Percentiles rank a stretch among this genome's conserved stretches.
Conservation (phyloP, 208 protist genomes). For the Willaertia magna region DNA sequence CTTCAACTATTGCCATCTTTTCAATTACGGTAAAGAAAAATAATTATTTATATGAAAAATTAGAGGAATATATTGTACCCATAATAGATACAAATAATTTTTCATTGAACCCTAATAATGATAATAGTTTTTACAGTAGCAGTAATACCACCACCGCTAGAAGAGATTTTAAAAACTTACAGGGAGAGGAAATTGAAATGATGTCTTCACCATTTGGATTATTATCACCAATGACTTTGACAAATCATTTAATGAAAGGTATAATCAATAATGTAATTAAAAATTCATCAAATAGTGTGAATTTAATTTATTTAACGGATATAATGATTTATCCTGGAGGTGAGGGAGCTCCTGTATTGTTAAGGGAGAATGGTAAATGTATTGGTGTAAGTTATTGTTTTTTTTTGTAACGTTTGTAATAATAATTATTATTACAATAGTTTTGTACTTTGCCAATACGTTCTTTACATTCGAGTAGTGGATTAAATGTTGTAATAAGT, state of each 20-base stretch:
- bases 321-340: neutral
- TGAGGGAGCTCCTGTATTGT: neutral
- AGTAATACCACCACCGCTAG: too few relatives aligned
- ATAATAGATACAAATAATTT: neutral
- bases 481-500: neutral
- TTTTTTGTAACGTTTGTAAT: neutral
- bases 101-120: too few relatives aligned
- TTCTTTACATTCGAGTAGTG: neutral
- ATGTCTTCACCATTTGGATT: neutral
- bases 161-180: too few relatives aligned
- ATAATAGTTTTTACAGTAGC: too few relatives aligned
- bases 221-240: neutral
- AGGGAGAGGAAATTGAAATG: neutral
- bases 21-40: too few relatives aligned
- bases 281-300: neutral
- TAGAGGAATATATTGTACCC: neutral
- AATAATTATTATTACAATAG: neutral
- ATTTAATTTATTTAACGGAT: neutral
- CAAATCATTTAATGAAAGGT: neutral
- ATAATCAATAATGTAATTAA: neutral
- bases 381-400: neutral
- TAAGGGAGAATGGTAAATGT: neutral
- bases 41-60: too few relatives aligned
- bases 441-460: neutral
- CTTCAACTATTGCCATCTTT: neutral